Evolutionary conservation across 768 basidiomycete species (phyloP).

Genomic region (Pleurotus eryngii): DNA sequence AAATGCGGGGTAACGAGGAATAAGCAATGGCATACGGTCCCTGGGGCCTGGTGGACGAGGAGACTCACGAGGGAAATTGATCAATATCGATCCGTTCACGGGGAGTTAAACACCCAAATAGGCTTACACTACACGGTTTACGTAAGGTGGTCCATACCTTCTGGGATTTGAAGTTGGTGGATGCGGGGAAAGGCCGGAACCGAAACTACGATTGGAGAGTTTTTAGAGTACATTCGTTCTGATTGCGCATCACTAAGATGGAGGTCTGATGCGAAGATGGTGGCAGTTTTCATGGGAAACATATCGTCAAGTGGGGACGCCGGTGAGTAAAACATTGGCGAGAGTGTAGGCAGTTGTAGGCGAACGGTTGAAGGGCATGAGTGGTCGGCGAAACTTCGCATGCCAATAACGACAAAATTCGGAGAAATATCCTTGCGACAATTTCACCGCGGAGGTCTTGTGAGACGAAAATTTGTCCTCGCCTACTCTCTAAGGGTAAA

Average conservation of each 20-base stretch:
- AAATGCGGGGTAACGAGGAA: constrained; percentile 10
- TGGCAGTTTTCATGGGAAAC: neutral
- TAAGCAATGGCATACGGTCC: constrained; percentile 6
- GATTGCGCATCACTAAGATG: neutral
- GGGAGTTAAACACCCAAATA: constrained; percentile 2
- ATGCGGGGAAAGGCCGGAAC: constrained; percentile 5
- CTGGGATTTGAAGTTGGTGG: neutral
- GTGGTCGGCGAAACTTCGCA: constrained; percentile 5
- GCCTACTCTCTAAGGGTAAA: neutral
- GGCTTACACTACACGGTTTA: neutral
- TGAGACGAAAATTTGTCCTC: neutral
- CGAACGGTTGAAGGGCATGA: neutral
- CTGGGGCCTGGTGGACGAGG: neutral
- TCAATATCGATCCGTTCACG: constrained; percentile 7
- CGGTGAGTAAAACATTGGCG: neutral
- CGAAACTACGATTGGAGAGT: neutral
- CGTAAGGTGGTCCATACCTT: neutral
- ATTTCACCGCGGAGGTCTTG: constrained; percentile 3
- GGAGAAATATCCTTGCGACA: neutral
- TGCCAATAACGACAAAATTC: neutral
- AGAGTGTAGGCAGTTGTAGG: neutral
- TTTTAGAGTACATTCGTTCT: neutral
- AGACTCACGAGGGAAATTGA: neutral
- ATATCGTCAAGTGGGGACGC: neutral
- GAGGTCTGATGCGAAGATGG: neutral